Evolutionary conservation across 176 grass and related monocot genomes (phyloP).

Genomic region (Zizania latifolia): DNA sequence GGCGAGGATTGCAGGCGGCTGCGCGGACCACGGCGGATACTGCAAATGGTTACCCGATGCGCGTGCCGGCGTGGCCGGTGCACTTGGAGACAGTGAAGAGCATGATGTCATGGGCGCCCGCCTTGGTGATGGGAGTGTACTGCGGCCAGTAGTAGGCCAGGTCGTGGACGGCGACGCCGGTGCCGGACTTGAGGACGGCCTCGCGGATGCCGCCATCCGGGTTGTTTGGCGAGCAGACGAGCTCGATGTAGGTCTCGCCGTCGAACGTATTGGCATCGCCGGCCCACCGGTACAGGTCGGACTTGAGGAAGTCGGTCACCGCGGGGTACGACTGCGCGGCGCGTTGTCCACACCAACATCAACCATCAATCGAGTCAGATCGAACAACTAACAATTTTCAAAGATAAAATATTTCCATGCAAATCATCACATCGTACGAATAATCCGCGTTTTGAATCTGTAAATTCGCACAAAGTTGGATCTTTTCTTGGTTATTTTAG

Average conservation of each 20-base stretch:
- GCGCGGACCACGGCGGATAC: no score
- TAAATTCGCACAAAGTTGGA: no score
- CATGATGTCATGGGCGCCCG: constrained; percentile 57
- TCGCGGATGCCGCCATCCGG: constrained; percentile 51
- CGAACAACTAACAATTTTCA: no score
- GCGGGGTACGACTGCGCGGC: constrained; percentile 45
- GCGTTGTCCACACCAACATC: not conserved
- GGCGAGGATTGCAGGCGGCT: no score
- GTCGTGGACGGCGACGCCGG: constrained; percentile 55
- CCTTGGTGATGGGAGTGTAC: constrained; percentile 53
- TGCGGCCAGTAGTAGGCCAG: constrained; percentile 91
- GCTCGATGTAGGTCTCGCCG: constrained; percentile 54
- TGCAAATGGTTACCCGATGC: constrained; percentile 79
- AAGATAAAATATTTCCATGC: not conserved
- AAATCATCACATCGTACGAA: not conserved
- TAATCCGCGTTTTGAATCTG: not conserved
- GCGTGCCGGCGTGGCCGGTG: constrained; percentile 70
- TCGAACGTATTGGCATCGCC: constrained; percentile 49
- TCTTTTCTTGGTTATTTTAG: not conserved
- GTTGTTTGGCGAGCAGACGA: constrained; percentile 75
- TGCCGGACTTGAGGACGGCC: constrained; percentile 39
- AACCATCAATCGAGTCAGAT: not conserved
- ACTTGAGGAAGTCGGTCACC: constrained; percentile 51
- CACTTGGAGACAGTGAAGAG: constrained; percentile 87
- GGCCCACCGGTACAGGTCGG: constrained; percentile 50